Conservation (phyloP, 768 basidiomycete genomes). For the Mycena kentingensis region DNA sequence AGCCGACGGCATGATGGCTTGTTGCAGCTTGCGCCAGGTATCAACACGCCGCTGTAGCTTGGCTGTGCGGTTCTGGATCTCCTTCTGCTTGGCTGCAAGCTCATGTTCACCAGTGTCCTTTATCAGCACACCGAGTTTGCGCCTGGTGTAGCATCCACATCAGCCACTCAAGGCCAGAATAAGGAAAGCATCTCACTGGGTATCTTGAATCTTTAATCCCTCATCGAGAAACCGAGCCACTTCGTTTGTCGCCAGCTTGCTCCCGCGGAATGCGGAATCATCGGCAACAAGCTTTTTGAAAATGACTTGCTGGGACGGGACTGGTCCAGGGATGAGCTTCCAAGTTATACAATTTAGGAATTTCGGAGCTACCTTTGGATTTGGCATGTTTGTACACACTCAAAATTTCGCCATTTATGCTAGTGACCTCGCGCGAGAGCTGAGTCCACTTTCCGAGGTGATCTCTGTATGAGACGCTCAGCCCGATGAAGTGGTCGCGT, state of each 20-base stretch:
- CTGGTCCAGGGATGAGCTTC: not conserved
- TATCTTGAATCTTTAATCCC: not conserved
- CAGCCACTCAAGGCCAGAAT: not conserved
- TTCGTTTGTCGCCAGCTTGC: not conserved
- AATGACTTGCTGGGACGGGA: not conserved
- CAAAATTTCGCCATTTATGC: not conserved
- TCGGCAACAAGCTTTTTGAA: not conserved
- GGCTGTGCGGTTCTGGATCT: not conserved
- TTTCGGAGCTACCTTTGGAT: not conserved
- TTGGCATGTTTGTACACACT: conserved; percentile 1
- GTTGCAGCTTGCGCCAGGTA: not conserved
- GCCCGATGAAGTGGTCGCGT: not conserved
- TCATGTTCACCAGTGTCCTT: not conserved
- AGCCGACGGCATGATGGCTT: not conserved
- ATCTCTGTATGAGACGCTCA: not conserved
- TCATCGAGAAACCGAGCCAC: not conserved
- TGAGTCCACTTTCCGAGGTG: not conserved
- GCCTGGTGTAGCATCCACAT: not conserved
- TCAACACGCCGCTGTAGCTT: not conserved
- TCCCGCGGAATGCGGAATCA: not conserved
- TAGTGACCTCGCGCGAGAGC: not conserved
- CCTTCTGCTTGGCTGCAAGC: not conserved
- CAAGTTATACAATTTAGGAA: not conserved
- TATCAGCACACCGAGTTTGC: not conserved
- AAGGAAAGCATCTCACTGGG: not conserved